Evolutionary conservation across 2,329 filamentous ascomycete genomes (phyloP).

Genomic region (Colletotrichum tabaci): DNA sequence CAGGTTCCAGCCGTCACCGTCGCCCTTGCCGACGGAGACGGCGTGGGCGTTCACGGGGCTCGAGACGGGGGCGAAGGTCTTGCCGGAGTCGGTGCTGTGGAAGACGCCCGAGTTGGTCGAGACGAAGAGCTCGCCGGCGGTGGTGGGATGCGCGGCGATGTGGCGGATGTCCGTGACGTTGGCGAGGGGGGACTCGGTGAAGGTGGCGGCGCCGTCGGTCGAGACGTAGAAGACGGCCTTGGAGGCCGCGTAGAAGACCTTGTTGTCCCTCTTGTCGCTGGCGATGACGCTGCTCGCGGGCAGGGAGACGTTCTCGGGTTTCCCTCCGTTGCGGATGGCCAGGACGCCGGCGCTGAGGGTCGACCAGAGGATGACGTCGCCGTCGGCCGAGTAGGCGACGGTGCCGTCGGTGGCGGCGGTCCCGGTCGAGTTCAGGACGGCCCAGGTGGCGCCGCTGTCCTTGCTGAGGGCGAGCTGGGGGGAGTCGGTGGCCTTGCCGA

Average conservation of each 20-base stretch:
- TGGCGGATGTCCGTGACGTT: constrained; percentile 65
- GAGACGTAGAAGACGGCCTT: constrained; percentile 66
- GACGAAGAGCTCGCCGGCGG: constrained; percentile 73
- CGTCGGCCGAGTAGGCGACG: constrained; percentile 67
- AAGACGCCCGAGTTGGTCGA: constrained; percentile 70
- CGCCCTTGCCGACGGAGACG: constrained; percentile 60
- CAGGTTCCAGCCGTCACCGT: constrained; percentile 58
- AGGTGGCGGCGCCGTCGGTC: constrained; percentile 62
- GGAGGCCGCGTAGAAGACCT: constrained; percentile 67
- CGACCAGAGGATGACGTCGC: constrained; percentile 65
- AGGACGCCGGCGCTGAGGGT: constrained; percentile 58
- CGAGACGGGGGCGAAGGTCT: constrained; percentile 59
- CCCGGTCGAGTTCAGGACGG: constrained; percentile 61
- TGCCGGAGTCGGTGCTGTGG: constrained; percentile 66
- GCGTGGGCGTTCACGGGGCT: constrained; percentile 57
- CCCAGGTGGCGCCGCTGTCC: constrained; percentile 67
- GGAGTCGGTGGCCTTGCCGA: constrained; percentile 61
- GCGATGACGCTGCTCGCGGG: constrained; percentile 64
- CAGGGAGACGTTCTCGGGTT: constrained; percentile 62
- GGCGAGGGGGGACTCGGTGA: constrained; percentile 55
- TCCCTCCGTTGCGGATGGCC: constrained; percentile 56
- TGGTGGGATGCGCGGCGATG: constrained; percentile 69
- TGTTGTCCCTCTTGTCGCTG: constrained; percentile 67
- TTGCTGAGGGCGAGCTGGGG: constrained; percentile 64
- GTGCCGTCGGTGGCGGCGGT: constrained; percentile 59